Conservation (phyloP, 2,329 filamentous ascomycete species). For the Aspergillus tanneri region DNA sequence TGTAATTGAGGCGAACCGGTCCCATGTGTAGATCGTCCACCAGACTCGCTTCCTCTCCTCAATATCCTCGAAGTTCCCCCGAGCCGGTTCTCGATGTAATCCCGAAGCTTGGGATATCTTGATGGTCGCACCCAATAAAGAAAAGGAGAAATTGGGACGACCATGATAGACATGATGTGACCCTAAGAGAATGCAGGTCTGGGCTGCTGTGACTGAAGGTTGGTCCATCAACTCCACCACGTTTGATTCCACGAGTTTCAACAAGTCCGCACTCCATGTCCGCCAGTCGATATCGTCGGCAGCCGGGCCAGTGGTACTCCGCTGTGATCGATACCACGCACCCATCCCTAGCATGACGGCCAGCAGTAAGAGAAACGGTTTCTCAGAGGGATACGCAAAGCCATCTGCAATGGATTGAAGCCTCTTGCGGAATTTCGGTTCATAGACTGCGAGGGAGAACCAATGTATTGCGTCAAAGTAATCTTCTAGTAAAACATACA, state of each 20-base stretch:
- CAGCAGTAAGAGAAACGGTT: constrained; percentile 39
- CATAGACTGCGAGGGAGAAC: constrained; percentile 47
- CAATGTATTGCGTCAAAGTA: constrained; percentile 47
- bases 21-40: constrained; percentile 48
- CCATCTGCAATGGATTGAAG: constrained; percentile 37
- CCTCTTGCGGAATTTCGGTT: constrained; percentile 40
- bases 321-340: constrained; percentile 40
- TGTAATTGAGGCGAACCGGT: constrained; percentile 43
- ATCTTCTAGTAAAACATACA: constrained; percentile 38
- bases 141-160: constrained; percentile 42
- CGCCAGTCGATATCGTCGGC: constrained; percentile 14
- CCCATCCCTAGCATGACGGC: constrained; percentile 41
- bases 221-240: constrained; percentile 45
- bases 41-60: constrained; percentile 43
- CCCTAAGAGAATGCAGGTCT: constrained; percentile 43
- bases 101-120: constrained; percentile 38
- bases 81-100: constrained; percentile 31
- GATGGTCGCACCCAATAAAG: constrained; percentile 40
- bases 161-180: constrained; percentile 47
- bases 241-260: constrained; percentile 31
- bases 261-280: constrained; percentile 16
- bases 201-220: constrained; percentile 38
- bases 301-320: constrained; percentile 13
- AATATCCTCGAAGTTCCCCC: constrained; percentile 22
- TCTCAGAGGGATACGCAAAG: constrained; percentile 34